Conservation (phyloP, 163 green algal genomes). For the Scenedesmus sp. region DNA sequence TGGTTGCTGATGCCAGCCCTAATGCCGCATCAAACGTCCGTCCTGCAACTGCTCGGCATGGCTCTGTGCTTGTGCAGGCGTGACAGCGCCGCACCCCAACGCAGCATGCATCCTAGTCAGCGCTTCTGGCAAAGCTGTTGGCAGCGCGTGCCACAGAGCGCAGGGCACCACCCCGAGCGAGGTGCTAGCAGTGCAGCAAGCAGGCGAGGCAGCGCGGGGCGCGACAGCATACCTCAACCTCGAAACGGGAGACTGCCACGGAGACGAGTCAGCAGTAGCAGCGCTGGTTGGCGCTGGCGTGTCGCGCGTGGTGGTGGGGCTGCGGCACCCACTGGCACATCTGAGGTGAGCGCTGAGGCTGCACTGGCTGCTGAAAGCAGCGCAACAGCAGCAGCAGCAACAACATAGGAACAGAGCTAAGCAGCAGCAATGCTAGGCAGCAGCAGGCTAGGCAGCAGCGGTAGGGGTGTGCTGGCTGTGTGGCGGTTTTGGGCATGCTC, state of each 20-base stretch:
- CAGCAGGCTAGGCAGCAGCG: background rate
- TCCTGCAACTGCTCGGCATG: background rate
- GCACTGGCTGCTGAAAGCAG: conserved; percentile 42
- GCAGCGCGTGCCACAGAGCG: background rate
- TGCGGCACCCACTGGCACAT: conserved; percentile 89
- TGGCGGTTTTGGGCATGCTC: too few species aligned
- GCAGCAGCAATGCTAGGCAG: background rate
- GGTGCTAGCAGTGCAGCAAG: conserved; percentile 74
- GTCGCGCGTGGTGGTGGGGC: conserved; percentile 89
- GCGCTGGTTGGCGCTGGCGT: conserved; percentile 83
- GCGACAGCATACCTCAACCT: conserved; percentile 95
- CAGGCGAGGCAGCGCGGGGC: conserved; percentile 60
- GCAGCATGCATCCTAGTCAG: conserved; percentile 53
- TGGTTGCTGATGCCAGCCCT: too few species aligned
- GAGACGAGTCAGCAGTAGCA: conserved; percentile 78
- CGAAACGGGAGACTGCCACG: conserved; percentile 93
- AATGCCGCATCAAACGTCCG: too few species aligned
- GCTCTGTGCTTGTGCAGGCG: conserved; percentile 55
- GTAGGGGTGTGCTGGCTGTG: too few species aligned
- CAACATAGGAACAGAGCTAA: background rate
- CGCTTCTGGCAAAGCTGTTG: background rate
- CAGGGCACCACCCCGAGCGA: conserved; percentile 88
- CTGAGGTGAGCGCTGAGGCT: conserved; percentile 74
- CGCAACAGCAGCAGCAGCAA: conserved; percentile 11
- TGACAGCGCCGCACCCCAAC: conserved; percentile 88